A percentile compares a stretch with the other conserved stretches of the same genome.
phyloP scores from a whole-genome alignment of 2,329 filamentous ascomycete species.

The Beauveria caledonica region DNA sequence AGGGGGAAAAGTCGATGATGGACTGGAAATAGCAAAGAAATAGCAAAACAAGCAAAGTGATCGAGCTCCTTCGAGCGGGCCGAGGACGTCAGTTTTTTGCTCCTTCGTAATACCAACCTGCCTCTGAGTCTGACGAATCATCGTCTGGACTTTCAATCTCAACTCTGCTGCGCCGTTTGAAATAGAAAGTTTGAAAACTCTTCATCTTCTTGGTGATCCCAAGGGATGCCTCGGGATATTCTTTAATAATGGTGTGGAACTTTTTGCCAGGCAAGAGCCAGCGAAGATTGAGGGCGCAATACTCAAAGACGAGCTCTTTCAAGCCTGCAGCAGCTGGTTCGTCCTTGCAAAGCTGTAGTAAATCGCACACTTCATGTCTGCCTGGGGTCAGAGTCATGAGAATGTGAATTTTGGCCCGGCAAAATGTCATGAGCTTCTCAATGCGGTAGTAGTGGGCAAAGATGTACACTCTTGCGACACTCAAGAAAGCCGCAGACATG shows the following conservation, averaged over 20 bases:
- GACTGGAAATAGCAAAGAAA: not conserved
- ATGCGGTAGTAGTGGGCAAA: not conserved
- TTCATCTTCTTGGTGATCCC: not conserved
- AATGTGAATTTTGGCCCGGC: not conserved
- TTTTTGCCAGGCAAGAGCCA: accelerated
- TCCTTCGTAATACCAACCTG: accelerated
- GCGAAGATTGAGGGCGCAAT: not conserved
- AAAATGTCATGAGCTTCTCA: not conserved
- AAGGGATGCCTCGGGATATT: not conserved
- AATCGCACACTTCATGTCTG: not conserved
- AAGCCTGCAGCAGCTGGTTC: not conserved
- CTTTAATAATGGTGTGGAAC: not conserved
- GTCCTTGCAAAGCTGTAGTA: not conserved
- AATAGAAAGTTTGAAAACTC: not conserved
- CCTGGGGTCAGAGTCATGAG: accelerated
- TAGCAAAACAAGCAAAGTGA: too few species aligned
- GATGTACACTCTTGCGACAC: not conserved
- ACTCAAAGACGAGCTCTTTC: not conserved
- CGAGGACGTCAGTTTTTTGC: not conserved
- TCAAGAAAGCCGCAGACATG: not conserved
- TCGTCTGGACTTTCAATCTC: too few species aligned
- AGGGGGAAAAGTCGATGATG: too few species aligned
- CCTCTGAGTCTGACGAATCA: not conserved
- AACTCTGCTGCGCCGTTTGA: too few species aligned
- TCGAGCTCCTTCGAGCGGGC: too few species aligned